Base-by-base conservation (phyloP, 352 stramenopile species). In the Globisporangium alternatum region DNA sequence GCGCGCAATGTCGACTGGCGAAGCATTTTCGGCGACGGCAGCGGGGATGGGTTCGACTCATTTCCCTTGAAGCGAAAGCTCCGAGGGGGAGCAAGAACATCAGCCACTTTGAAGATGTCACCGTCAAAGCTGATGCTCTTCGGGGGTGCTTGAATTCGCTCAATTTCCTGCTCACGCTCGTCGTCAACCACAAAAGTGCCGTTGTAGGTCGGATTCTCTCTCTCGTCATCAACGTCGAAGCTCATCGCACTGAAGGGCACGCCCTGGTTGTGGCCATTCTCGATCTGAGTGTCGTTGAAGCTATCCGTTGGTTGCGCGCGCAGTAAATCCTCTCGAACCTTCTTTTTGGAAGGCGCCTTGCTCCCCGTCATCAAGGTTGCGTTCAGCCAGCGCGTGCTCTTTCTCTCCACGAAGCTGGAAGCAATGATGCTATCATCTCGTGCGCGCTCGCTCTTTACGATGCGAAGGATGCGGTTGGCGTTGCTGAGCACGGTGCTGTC, bases 61-160 rank as follows among this genome's bases (percentile, higher is more conserved):
- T 84, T 74, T 0, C 80, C 80, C 65, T 81, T 85, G 66, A 82
- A 91, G 7, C 79, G 81, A 62, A 90, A 93, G 64, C 84, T 93
- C 7, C 48, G 62, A 51, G 84, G 82, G 2, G 84, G 82, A 5
- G 77, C 77, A 21, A 83, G 57, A 7, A 72, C 65, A 33, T 91
- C 76, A 45, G 69, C 74, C 45, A 89, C 54, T 44, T 91, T 72
- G 15, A 93, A 57, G 13, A 57, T 70, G 15, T 78, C 77, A n/a
- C 69, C 76, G 43, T 83, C 65, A 35, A 86, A 91, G 57, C 89
- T 90, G 64, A 90, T 87, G 56, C 84, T 93, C 21, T 86, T 86
- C 0, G 81, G 82, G 45, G 81, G 79, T n/a, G 68, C 45, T 70
- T 64, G 64, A 52, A 45, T 66, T 61, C 41, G 56, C 22, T 61